These are phyloP conservation scores for Pseudohyphozyma bogoriensis DNA, from an alignment of 768 basidiomycete species.

Conservation along the genomic window DNA sequence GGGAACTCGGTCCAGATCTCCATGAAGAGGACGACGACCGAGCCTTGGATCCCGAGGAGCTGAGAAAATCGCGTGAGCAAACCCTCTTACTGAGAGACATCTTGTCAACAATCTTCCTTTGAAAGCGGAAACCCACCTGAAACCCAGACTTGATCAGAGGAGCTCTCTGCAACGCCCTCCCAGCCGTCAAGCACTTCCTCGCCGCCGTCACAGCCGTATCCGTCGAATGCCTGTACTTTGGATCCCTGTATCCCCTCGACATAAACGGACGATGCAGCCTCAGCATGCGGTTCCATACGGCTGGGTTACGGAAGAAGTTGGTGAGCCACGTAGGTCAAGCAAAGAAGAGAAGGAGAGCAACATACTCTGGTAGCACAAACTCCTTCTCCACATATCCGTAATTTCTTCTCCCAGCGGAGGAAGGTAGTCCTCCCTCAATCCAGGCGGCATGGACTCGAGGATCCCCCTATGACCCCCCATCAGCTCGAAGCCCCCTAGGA, in stretches of 20 bases:
- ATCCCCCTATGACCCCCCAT: neutral
- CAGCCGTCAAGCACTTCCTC: neutral
- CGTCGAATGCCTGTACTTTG: conserved; percentile 2
- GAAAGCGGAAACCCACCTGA: neutral
- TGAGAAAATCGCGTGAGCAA: no score
- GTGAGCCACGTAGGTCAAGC: neutral
- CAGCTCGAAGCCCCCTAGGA: neutral
- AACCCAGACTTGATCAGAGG: conserved; percentile 4
- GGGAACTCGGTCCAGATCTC: conserved; percentile 1
- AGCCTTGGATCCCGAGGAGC: neutral
- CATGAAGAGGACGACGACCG: conserved; percentile 11
- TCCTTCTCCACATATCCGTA: conserved; percentile 1
- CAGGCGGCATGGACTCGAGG: conserved; percentile 1
- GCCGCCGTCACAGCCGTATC: conserved; percentile 1
- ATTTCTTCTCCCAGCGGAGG: conserved; percentile 11
- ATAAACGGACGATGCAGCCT: conserved; percentile 14
- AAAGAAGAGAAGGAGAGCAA: neutral
- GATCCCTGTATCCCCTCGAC: neutral
- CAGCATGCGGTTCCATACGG: conserved; percentile 4
- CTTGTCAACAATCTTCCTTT: neutral
- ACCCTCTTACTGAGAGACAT: no score
- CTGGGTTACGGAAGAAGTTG: neutral
- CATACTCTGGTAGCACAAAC: conserved; percentile 1
- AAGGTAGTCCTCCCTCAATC: neutral
- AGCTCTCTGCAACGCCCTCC: conserved; percentile 1